These are phyloP conservation scores for Stereocaulon alpinum DNA, from an alignment of 495 filamentous ascomycete genomes.

Conservation along the genomic window DNA sequence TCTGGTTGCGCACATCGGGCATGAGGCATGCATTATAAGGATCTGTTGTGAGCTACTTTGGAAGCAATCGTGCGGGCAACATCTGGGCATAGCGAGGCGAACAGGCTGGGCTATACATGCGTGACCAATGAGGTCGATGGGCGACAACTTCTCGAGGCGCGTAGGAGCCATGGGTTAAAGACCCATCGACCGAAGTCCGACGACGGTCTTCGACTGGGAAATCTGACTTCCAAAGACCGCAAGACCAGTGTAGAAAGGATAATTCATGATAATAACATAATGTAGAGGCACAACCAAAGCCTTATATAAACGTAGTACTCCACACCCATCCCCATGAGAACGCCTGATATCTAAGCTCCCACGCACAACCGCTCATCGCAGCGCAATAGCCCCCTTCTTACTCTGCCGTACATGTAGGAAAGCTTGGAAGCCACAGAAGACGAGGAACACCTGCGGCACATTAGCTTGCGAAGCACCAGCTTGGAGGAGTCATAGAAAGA, in stretches of 20 bases:
- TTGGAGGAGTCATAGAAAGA: too few relatives aligned
- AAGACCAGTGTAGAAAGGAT: not conserved
- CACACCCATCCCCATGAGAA: not conserved
- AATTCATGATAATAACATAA: not conserved
- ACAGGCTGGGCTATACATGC: not conserved
- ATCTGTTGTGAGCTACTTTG: not conserved
- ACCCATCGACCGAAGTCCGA: too few relatives aligned
- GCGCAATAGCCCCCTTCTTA: constrained; percentile 69
- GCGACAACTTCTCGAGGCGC: not conserved
- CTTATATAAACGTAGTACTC: not conserved
- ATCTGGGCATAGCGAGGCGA: constrained; percentile 6
- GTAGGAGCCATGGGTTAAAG: too few relatives aligned
- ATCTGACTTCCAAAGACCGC: too few relatives aligned
- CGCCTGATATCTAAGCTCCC: constrained; percentile 3
- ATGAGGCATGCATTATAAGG: not conserved
- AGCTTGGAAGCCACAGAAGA: constrained; percentile 83
- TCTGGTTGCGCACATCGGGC: not conserved
- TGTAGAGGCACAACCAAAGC: constrained; percentile 1
- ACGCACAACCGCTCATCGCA: constrained; percentile 34
- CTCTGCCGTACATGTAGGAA: constrained; percentile 66
- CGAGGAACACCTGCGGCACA: constrained; percentile 59
- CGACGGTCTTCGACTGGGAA: too few relatives aligned
- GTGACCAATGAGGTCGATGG: not conserved
- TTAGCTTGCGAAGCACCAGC: too few relatives aligned
- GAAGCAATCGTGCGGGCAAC: not conserved